phyloP scores from a whole-genome alignment of 2,329 filamentous ascomycete species.

The Allantophomopsis cytisporea region DNA sequence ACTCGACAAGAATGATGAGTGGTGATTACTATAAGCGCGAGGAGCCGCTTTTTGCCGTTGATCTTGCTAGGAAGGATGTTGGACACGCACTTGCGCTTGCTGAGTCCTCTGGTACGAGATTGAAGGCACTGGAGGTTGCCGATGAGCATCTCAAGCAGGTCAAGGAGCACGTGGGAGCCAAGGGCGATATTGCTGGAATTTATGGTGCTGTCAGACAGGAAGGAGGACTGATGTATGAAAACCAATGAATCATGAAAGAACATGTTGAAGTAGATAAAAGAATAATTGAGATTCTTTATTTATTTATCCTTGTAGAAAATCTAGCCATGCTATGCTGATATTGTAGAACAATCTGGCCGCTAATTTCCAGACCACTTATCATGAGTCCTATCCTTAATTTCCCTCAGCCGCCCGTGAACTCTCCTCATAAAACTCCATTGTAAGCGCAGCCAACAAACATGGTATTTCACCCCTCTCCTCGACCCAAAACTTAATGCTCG shows the following conservation, averaged over 20 bases:
- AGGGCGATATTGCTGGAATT: conserved; percentile 69
- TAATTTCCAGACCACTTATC: too few relatives aligned
- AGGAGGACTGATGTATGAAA: conserved; percentile 58
- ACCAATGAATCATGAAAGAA: not conserved
- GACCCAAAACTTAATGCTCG: conserved; percentile 91
- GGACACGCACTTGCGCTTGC: conserved; percentile 61
- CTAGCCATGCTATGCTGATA: too few relatives aligned
- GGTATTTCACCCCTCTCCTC: conserved; percentile 87
- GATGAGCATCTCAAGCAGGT: conserved; percentile 58
- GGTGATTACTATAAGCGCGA: conserved; percentile 68
- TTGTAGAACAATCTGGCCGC: too few relatives aligned
- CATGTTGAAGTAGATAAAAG: not conserved
- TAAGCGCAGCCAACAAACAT: conserved; percentile 82
- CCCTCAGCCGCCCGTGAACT: not conserved
- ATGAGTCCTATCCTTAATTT: too few relatives aligned
- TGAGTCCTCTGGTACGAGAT: conserved; percentile 39
- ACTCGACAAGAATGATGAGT: conserved; percentile 58
- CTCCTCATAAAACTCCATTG: conserved; percentile 84
- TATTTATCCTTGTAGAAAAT: too few relatives aligned
- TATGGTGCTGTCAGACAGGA: conserved; percentile 71
- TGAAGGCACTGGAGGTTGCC: conserved; percentile 52
- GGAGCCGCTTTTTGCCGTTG: conserved; percentile 71
- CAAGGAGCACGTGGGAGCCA: conserved; percentile 53
- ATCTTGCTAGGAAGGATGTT: conserved; percentile 73
- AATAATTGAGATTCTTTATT: not conserved